These are phyloP conservation scores for Magnusiomyces suaveolens DNA, from an alignment of 1,139 yeast genomes.

Conservation along the genomic window DNA sequence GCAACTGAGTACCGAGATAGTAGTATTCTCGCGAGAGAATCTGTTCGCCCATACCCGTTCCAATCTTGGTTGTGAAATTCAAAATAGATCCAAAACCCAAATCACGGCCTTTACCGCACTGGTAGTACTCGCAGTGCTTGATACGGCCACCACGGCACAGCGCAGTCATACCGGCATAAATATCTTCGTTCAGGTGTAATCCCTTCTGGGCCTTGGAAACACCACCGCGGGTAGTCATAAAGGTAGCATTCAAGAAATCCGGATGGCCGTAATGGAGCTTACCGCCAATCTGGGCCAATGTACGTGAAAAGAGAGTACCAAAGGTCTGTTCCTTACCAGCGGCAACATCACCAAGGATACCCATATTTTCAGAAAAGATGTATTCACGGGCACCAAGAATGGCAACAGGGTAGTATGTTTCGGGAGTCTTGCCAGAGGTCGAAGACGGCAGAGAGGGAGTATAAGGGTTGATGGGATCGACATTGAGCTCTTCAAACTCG, in stretches of 20 bases:
- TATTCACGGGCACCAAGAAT: constrained; percentile 84
- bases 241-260: constrained; percentile 71
- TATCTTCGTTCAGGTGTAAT: constrained; percentile 78
- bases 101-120: constrained; percentile 89
- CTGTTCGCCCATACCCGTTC: constrained; percentile 95
- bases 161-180: constrained; percentile 86
- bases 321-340: constrained; percentile 92
- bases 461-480: constrained; percentile 26
- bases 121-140: constrained; percentile 79
- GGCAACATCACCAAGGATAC: constrained; percentile 82
- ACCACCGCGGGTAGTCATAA: constrained; percentile 88
- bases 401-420: constrained; percentile 50
- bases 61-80: constrained; percentile 79
- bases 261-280: constrained; percentile 91
- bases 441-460: constrained; percentile 9
- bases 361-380: constrained; percentile 76
- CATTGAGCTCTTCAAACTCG: constrained; percentile 65
- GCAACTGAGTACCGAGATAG: constrained; percentile 68
- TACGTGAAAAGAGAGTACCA: constrained; percentile 81
- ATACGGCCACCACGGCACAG: constrained; percentile 73
- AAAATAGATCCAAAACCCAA: constrained; percentile 77
- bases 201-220: constrained; percentile 84
- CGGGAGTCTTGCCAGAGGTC: constrained; percentile 31
- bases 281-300: constrained; percentile 78
- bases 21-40: constrained; percentile 74